Conservation (phyloP, 2,329 filamentous ascomycete genomes). For the Corinectria fuckeliana region DNA sequence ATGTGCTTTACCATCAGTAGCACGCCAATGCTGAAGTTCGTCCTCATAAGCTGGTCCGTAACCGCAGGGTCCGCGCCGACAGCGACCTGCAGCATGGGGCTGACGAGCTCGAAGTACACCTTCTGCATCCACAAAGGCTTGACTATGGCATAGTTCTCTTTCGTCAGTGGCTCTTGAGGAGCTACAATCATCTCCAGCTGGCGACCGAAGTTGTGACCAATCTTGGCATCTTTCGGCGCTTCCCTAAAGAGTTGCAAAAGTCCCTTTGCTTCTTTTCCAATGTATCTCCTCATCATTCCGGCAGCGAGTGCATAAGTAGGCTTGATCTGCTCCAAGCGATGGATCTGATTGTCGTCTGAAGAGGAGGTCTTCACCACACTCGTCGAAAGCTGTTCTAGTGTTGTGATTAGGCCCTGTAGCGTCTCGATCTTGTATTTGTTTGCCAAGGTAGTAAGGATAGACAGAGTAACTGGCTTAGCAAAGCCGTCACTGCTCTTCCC, state of each 20-base stretch:
- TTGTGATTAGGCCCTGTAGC: constrained; percentile 33
- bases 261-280: constrained; percentile 42
- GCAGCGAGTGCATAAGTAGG: constrained; percentile 46
- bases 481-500: constrained; percentile 8
- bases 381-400: constrained; percentile 36
- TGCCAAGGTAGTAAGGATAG: constrained; percentile 50
- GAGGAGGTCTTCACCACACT: constrained; percentile 25
- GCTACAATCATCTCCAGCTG: constrained; percentile 52
- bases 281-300: constrained; percentile 48
- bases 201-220: constrained; percentile 50
- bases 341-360: constrained; percentile 10
- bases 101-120: constrained; percentile 54
- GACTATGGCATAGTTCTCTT: constrained; percentile 51
- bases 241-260: constrained; percentile 46
- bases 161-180: constrained; percentile 46
- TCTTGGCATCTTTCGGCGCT: constrained; percentile 41
- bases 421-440: constrained; percentile 54
- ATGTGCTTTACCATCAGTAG: constrained; percentile 59
- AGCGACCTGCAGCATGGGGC: constrained; percentile 53
- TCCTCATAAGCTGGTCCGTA: constrained; percentile 39
- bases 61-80: constrained; percentile 39
- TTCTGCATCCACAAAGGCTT: constrained; percentile 58
- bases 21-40: constrained; percentile 54
- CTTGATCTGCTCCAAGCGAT: constrained; percentile 38
- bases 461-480: constrained; percentile 39